A percentile compares a stretch with the other conserved stretches of the same genome.
phyloP scores from a whole-genome alignment of 2,329 filamentous ascomycete species.

The Bertia moriformis region DNA sequence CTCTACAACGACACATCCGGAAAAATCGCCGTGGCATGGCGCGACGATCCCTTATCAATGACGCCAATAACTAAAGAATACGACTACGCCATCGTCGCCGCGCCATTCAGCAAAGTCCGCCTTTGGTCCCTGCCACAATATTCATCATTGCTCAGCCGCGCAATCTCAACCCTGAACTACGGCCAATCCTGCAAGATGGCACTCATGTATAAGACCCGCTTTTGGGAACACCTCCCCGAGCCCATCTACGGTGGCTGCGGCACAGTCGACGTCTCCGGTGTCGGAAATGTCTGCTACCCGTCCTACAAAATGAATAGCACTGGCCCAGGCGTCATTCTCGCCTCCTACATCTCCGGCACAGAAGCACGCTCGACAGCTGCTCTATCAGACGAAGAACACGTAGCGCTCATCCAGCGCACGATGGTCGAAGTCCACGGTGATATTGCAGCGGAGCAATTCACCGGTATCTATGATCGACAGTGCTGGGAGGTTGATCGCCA shows the following conservation, averaged over 20 bases:
- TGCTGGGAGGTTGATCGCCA: slow-evolving; percentile 43
- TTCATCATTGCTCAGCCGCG: slow-evolving; percentile 25
- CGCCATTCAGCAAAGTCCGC: slow-evolving; percentile 49
- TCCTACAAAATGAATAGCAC: slow-evolving; percentile 51
- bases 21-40: slow-evolving; percentile 45
- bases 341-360: slow-evolving; percentile 34
- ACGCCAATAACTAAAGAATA: slow-evolving; percentile 33
- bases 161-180: slow-evolving; percentile 26
- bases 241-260: slow-evolving; percentile 53
- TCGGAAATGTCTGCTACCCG: slow-evolving; percentile 52
- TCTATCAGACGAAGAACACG: slow-evolving; percentile 33
- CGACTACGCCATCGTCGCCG: slow-evolving; percentile 53
- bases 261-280: slow-evolving; percentile 41
- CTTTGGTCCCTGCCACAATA: slow-evolving; percentile 41
- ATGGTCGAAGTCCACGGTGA: slow-evolving; percentile 39
- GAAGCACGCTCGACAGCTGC: slow-evolving; percentile 21
- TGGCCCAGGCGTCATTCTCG: slow-evolving; percentile 46
- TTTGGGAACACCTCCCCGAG: slow-evolving; percentile 34
- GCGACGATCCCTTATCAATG: slow-evolving; percentile 20
- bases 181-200: slow-evolving; percentile 39
- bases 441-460: slow-evolving; percentile 37
- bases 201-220: slow-evolving; percentile 52
- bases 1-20: slow-evolving; percentile 37
- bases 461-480: slow-evolving; percentile 38
- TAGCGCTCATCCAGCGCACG: slow-evolving; percentile 33